Evolutionary conservation across 805 yeast genomes (phyloP).

Genomic region (Metschnikowia drakensbergensis): DNA sequence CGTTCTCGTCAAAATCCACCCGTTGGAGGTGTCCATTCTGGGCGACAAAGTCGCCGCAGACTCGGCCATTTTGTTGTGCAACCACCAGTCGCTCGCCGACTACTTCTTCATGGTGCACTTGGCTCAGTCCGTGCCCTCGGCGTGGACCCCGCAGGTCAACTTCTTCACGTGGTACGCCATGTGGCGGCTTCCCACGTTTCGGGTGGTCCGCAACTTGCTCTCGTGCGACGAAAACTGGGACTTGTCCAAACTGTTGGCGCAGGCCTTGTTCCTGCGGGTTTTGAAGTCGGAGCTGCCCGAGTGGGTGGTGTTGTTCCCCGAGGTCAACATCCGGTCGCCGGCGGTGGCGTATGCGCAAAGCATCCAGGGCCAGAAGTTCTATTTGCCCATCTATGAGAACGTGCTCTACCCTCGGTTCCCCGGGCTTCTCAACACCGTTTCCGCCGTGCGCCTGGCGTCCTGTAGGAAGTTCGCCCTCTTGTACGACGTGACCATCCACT

Average conservation of each 20-base stretch:
- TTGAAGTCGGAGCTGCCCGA: conserved; percentile 39
- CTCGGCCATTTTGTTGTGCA: conserved; percentile 43
- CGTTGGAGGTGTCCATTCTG: conserved; percentile 33
- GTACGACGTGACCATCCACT: conserved; percentile 55
- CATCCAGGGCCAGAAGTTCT: conserved; percentile 51
- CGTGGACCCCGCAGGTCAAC: conserved; percentile 42
- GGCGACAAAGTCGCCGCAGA: conserved; percentile 41
- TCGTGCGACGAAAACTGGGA: conserved; percentile 72
- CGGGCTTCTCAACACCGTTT: conserved; percentile 49
- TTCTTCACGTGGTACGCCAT: conserved; percentile 70
- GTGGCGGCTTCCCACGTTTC: conserved; percentile 57
- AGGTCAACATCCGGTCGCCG: conserved; percentile 66
- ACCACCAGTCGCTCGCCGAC: conserved; percentile 70
- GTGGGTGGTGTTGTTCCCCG: conserved; percentile 80
- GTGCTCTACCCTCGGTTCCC: conserved; percentile 77
- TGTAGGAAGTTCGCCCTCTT: conserved; percentile 40
- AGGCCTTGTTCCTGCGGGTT: conserved; percentile 33
- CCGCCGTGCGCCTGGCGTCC: conserved; percentile 32
- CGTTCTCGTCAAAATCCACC: conserved; percentile 10
- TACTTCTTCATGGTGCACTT: conserved; percentile 49
- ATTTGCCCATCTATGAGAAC: conserved; percentile 56
- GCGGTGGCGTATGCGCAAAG: conserved; percentile 48
- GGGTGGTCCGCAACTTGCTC: conserved; percentile 44
- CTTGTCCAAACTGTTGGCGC: conserved; percentile 37
- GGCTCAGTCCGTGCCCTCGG: conserved; percentile 29